phyloP scores from a whole-genome alignment of 2,329 filamentous ascomycete species.

The Diplodia sapinea region DNA sequence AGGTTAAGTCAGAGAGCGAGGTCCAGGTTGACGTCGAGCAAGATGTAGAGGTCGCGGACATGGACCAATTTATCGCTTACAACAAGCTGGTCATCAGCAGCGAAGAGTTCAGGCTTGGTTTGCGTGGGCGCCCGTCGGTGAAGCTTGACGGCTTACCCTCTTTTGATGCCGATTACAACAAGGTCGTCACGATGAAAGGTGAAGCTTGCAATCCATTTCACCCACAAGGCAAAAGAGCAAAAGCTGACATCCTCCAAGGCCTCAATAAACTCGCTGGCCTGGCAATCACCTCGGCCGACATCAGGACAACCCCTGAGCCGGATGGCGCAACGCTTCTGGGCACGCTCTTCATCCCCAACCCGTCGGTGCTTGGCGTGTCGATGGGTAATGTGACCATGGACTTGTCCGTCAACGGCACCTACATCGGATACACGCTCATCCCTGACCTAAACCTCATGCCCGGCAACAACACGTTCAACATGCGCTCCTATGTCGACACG shows the following conservation, averaged over 20 bases:
- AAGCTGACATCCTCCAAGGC: slow-evolving; percentile 46
- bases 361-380: slow-evolving; percentile 67
- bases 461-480: slow-evolving; percentile 60
- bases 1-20: slow-evolving; percentile 45
- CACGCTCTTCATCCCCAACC: slow-evolving; percentile 66
- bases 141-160: slow-evolving; percentile 58
- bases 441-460: slow-evolving; percentile 64
- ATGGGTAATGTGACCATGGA: slow-evolving; percentile 70
- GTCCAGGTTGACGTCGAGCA: slow-evolving; percentile 54
- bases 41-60: slow-evolving; percentile 50
- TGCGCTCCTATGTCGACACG: slow-evolving; percentile 63
- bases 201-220: slow-evolving; percentile 28
- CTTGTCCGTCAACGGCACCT: slow-evolving; percentile 59
- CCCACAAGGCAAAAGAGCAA: background rate
- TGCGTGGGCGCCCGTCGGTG: slow-evolving; percentile 60
- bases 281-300: slow-evolving; percentile 49
- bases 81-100: slow-evolving; percentile 55
- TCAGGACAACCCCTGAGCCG: slow-evolving; percentile 40
- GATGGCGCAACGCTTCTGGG: slow-evolving; percentile 67
- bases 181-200: slow-evolving; percentile 65
- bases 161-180: slow-evolving; percentile 61
- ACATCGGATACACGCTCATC: slow-evolving; percentile 64
- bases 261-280: slow-evolving; percentile 63
- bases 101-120: slow-evolving; percentile 56
- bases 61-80: slow-evolving; percentile 57